Percentiles rank a stretch among this genome's conserved stretches.
Evolutionary conservation across 306 rosid species (phyloP).

Genomic region (Trifolium subterraneum): DNA sequence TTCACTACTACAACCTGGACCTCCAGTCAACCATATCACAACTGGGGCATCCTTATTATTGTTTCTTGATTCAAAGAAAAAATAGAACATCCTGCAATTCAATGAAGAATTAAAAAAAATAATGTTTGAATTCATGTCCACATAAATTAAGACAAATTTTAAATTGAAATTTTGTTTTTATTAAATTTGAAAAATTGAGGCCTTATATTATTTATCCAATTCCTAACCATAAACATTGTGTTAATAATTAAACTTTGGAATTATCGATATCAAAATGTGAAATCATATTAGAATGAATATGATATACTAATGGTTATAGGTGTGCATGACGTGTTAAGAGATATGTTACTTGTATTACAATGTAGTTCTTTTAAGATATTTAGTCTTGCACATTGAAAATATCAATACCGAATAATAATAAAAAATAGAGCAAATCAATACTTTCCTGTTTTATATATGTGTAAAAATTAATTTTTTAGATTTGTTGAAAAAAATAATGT

Average conservation of each 20-base stretch:
- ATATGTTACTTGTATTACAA: neutral
- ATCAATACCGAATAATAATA: neutral
- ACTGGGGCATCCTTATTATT: constrained; percentile 58
- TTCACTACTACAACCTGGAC: constrained; percentile 93
- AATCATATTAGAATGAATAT: no score
- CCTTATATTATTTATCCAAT: neutral
- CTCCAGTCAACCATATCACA: constrained; percentile 95
- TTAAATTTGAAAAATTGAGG: no score
- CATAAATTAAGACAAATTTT: neutral
- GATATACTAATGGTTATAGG: neutral
- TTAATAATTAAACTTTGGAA: no score
- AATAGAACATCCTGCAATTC: constrained; percentile 78
- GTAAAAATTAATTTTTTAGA: no score
- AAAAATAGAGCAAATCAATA: neutral
- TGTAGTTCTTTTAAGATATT: neutral
- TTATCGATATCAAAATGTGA: no score
- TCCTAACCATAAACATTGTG: neutral
- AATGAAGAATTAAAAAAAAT: neutral
- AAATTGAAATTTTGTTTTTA: neutral
- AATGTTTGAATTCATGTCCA: neutral
- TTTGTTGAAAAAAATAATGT: no score
- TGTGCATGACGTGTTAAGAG: neutral
- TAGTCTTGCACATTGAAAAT: neutral
- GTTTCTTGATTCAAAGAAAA: constrained; percentile 83
- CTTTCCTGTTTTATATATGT: no score